Base-by-base conservation (phyloP, 2,329 filamentous ascomycete genomes). In the Colletotrichum tropicale region DNA sequence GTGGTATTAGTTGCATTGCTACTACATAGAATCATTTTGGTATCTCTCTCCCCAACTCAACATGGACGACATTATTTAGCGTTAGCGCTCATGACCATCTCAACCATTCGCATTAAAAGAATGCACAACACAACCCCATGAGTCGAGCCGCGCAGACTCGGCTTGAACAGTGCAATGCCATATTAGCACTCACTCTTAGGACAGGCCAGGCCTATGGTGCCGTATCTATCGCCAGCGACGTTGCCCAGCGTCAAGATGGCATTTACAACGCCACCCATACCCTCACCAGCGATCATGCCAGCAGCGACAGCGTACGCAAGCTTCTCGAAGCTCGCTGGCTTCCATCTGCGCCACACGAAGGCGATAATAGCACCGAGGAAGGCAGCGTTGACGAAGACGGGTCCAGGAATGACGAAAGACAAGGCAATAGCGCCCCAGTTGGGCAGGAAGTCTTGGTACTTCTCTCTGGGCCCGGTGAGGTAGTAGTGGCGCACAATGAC, bases 371-470 rank as follows among this genome's bases (percentile, higher is more conserved):
- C 87, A 15, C 91, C 91, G 28, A 92, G 87, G 66, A 89, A 82
- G 83, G 91, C 90, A n/a, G 91, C 91, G 15, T 88, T 90, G 28
- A 88, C 88, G 83, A 91, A 92, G 56, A 88, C 85, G 1, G 90
- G 91, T 69, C 88, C 87, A 1, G 90, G 89, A 24, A 92, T 82
- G 55, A 92, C 88, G 79, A 92, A 92, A 4, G 90, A 88, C 38
- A 93, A 85, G 16, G 89, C 90, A 52, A 93, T 87, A 71, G 89
- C 90, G 82, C 91, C 91, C 88, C 91, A 91, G 86, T 93, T 93
- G 72, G 91, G 91, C 76, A 92, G 87, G 80, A 88, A 92, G 28
- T 83, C 82, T 60, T 88, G 85, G 80, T 89, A 88, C 86, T 90
- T 91, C 78, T 89, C 90, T 73, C 87, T 87, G 52, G 83, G 81